Base-by-base conservation (phyloP, 2,329 filamentous ascomycete species). In the Exophiala lecanii-corni region DNA sequence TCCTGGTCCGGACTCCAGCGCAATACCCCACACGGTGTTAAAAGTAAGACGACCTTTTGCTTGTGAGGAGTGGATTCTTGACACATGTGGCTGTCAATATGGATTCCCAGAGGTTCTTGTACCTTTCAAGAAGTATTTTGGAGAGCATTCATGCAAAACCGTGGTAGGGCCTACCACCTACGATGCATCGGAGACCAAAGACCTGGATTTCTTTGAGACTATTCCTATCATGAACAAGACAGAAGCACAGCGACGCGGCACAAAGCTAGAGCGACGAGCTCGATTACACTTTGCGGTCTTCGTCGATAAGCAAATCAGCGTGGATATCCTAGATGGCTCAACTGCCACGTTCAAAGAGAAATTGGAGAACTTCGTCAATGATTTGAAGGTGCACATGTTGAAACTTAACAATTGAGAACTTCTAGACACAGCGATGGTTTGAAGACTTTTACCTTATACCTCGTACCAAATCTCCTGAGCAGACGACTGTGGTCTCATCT, bases 401-500 rank as follows among this genome's bases (percentile, higher is more conserved):
- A 28, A 28, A 28, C 25, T 28, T 28, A n/a, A n/a, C 25, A 28
- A 28, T 28, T 28, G 25, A 28, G 25, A 28, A 28, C 25, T 28
- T n/a, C n/a, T n/a, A 28, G 25, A 28, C n/a, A 28, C n/a, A 28
- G 25, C n/a, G 25, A 28, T 28, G n/a, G n/a, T 28, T n/a, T 28
- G 25, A 9, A 28, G n/a, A 9, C 25, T n/a, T 28, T n/a, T 28
- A n/a, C n/a, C n/a, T n/a, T n/a, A n/a, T n/a, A n/a, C n/a, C n/a
- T n/a, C n/a, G n/a, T n/a, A n/a, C n/a, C n/a, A n/a, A n/a, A n/a
- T n/a, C n/a, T n/a, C n/a, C n/a, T n/a, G n/a, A n/a, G n/a, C n/a
- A n/a, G n/a, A n/a, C n/a, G n/a, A n/a, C n/a, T n/a, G n/a, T n/a
- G n/a, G n/a, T n/a, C n/a, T n/a, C n/a, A n/a, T n/a, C n/a, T n/a